Evolutionary conservation across 169 alveolate genomes (phyloP), one percentile per base, ranked within the genome.

Genomic region (Theileria annulata): DNA sequence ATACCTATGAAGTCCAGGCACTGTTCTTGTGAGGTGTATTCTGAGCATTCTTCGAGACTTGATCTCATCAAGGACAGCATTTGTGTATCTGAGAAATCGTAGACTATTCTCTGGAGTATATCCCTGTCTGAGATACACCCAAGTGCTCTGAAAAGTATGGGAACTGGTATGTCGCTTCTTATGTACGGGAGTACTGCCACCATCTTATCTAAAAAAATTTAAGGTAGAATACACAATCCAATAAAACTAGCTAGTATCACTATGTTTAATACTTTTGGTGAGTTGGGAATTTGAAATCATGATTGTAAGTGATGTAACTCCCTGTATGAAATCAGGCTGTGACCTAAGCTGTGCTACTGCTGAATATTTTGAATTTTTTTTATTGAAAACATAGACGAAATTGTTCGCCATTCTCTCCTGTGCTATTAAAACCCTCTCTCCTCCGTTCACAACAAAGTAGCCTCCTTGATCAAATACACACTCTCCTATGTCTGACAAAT

Each of bases 331-430:
- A 74, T 98, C 99, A 71, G 93, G 92, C 83, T 96, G 96, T 37
- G 98, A 95, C 80, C 99, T 92, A 23, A 95, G 91, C 88, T 97
- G 99, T 48, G 99, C 99, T 13, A 96, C 98, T 99, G 99, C 98
- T 0, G 99, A 95, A 85, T 91, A 96, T 75, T 97, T 98, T 5
- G 98, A 90, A 80, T 97, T 98, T 77, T 94, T 97, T 88, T 96
- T 96, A 75, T 96, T 93, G 92, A 98, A 98, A 19, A 97, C 98
- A 88, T 97, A 96, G 25, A 98, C 99, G 89, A 98, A 97, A 88
- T 98, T 98, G 74, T 96, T 94, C 13, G 99, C 99, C 99, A 98
- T 98, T 80, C 99, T 95, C 80, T 98, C 99, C 85, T 98, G 97
- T 2, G 99, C 99, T 10, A 98, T 98, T 48, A 98, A 86, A 71